Base-by-base conservation (phyloP, 1,139 yeast species). In the Eremothecium gossypii region DNA sequence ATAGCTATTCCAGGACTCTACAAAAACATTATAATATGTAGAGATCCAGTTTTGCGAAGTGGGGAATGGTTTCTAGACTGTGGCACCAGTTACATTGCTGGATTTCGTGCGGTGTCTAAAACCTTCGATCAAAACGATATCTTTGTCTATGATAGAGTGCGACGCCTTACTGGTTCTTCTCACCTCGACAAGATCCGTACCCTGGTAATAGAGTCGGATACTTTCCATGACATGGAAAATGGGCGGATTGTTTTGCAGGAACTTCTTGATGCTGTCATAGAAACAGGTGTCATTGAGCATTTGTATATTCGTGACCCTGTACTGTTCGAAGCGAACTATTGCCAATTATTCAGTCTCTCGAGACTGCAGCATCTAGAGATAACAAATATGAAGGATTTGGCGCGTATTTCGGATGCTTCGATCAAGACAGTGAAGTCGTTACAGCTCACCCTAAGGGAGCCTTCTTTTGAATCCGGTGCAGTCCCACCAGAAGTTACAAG, bases 91-190 rank as follows among this genome's bases (percentile, higher is more conserved):
- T 61, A 55, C 43, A 31, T 66, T 1, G 45, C 60, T 32, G 69
- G 69, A 0, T 51, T 48, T 26, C 45, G 56, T 20, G 45, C 55
- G 0, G 17, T 54, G 4, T 42, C 44, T 11, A 59, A 60, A 42
- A 51, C 54, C 9, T 43, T 39, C 1, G 65, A 64, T 36, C 65
- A 64, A 42, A 61, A 62, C 44, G 69, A 66, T 35, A 46, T 63
- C 17, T 49, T 60, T 33, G 36, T 66, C 1, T 58, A 60, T 36
- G 58, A 63, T 39, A 60, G 58, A 42, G 34, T 65, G 4, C 49
- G 50, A n/a, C 42, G 54, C 11, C 41, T 65, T n/a, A 27, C 50
- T 13, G 53, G 54, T 12, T 41, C 55, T 1, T 12, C 42, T 1
- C 47, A 49, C 30, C 33, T 43, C 26, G 27, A 36, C 2, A 39